Evolutionary conservation across 2,329 filamentous ascomycete genomes (phyloP).

Genomic region (Eutypa lata): DNA sequence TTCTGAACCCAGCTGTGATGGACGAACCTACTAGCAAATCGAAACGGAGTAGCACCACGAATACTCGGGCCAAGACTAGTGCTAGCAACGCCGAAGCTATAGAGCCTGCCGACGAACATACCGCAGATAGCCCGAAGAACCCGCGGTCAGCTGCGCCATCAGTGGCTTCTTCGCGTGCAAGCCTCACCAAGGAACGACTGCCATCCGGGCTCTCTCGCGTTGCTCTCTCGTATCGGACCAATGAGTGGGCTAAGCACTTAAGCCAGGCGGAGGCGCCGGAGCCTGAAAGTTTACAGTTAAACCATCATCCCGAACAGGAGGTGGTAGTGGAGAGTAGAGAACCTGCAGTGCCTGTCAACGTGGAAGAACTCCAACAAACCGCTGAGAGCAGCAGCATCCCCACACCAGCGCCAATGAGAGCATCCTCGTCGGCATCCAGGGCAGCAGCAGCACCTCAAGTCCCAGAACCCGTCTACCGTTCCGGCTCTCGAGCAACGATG

Average conservation of each 20-base stretch:
- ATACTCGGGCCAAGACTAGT: constrained; percentile 13
- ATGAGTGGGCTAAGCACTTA: constrained; percentile 94
- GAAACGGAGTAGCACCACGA: constrained; percentile 18
- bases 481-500: constrained; percentile 9
- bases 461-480: neutral
- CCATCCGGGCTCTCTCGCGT: constrained; percentile 72
- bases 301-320: constrained; percentile 35
- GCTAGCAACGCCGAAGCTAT: constrained; percentile 11
- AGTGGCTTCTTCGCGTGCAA: constrained; percentile 40
- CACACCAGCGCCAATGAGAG: constrained; percentile 38
- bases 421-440: constrained; percentile 26
- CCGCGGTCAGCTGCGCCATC: constrained; percentile 29
- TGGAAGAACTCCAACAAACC: constrained; percentile 64
- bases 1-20: constrained; percentile 15
- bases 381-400: constrained; percentile 40
- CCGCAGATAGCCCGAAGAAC: constrained; percentile 16
- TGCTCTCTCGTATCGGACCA: constrained; percentile 80
- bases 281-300: constrained; percentile 55
- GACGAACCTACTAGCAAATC: constrained; percentile 15
- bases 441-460: constrained; percentile 10
- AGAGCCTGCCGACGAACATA: constrained; percentile 12
- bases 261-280: constrained; percentile 71
- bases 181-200: constrained; percentile 59
- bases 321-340: constrained; percentile 32
- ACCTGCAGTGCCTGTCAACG: constrained; percentile 55